These are phyloP conservation scores for Nicotiana noctiflora DNA, from an alignment of 257 asterid species.

Conservation along the genomic window DNA sequence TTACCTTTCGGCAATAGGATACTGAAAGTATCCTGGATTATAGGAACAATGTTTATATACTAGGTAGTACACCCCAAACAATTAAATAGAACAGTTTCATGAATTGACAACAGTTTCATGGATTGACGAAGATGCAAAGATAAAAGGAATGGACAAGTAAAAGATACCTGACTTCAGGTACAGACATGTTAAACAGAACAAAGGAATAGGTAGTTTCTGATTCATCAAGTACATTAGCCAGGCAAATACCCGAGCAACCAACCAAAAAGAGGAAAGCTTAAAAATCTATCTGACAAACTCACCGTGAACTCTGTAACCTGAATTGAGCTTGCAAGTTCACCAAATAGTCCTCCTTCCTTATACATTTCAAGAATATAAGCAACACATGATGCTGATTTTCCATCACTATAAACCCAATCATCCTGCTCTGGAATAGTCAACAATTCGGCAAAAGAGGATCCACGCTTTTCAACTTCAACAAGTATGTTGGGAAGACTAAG, in stretches of 20 bases:
- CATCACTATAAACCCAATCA: constrained; percentile 76
- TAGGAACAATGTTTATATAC: not conserved
- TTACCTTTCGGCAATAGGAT: not conserved
- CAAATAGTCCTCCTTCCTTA: constrained; percentile 89
- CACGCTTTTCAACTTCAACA: constrained; percentile 80
- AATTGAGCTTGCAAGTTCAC: constrained; percentile 54
- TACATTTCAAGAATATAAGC: constrained; percentile 85
- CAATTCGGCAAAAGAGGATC: constrained; percentile 75
- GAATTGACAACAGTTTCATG: too few species aligned
- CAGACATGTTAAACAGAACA: not conserved
- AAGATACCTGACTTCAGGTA: not conserved
- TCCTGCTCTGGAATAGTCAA: constrained; percentile 85
- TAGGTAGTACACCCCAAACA: not conserved
- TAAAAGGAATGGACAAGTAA: not conserved
- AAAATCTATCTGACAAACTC: constrained; percentile 22
- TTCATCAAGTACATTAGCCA: not conserved
- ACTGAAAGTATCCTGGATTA: not conserved
- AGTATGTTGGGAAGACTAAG: constrained; percentile 66
- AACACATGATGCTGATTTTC: constrained; percentile 84
- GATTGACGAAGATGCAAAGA: not conserved
- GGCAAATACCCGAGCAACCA: not conserved
- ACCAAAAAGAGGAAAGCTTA: not conserved
- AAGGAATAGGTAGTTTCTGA: not conserved
- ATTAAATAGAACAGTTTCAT: too few species aligned
- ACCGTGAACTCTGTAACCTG: constrained; percentile 96